These are phyloP conservation scores for Populus simonii DNA, from an alignment of 345 rosid species.

Conservation along the genomic window DNA sequence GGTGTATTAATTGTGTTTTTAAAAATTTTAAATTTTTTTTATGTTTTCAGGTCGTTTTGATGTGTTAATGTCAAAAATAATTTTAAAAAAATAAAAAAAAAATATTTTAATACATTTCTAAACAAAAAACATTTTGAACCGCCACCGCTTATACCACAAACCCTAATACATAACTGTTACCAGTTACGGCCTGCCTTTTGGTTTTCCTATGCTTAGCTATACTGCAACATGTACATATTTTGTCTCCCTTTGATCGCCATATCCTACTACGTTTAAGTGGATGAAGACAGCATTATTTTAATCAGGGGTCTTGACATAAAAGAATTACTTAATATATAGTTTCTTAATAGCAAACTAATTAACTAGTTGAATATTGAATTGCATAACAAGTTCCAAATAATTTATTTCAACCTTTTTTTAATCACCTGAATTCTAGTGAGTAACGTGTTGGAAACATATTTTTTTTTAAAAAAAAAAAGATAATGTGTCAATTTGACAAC, in stretches of 20 bases:
- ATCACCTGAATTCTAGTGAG: constrained; percentile 6
- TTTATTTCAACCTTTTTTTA: neutral
- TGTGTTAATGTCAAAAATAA: too few relatives aligned
- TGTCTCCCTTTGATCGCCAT: neutral
- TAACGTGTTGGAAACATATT: constrained; percentile 6
- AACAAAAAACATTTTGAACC: too few relatives aligned
- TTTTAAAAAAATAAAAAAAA: too few relatives aligned
- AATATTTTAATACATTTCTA: too few relatives aligned
- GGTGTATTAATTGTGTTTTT: too few relatives aligned
- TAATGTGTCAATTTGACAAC: neutral
- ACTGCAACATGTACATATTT: neutral
- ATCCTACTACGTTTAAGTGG: constrained; percentile 8
- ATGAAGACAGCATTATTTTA: neutral
- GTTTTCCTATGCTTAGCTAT: neutral
- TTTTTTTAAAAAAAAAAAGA: neutral
- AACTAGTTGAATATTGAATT: neutral
- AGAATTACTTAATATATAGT: too few relatives aligned
- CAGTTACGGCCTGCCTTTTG: neutral
- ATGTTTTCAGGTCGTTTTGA: rapidly evolving
- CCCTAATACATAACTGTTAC: neutral
- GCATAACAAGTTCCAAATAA: neutral
- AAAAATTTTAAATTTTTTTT: too few relatives aligned
- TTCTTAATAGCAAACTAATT: neutral
- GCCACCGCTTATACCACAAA: rapidly evolving
- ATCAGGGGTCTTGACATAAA: neutral